Base-by-base conservation (phyloP, 139 green algal species). In the Astrephomene gubernaculifera region DNA sequence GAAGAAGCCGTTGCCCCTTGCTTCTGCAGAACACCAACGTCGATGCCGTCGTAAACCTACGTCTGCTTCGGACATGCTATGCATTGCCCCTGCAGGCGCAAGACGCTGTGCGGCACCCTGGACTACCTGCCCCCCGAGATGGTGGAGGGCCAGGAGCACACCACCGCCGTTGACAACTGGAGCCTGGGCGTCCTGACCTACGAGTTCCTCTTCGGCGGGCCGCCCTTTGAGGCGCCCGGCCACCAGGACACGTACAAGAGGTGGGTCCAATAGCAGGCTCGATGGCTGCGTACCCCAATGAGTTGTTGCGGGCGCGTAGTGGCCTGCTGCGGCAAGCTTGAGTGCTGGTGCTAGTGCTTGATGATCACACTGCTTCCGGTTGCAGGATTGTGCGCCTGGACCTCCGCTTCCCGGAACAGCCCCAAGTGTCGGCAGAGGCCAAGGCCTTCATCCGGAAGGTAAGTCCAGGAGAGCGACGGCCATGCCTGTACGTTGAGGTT, bases 81-180 rank as follows among this genome's bases (percentile, higher is more conserved):
- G 10, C 3, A 33, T 39, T 70, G 93, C 85, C n/a, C n/a, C n/a
- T n/a, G n/a, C 78, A 91, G 95, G 44, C 93, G 97, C 49, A 94
- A 95, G 71, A 99, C 97, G n/a, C 91, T 99, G 79, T 99, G 97
- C 86, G 97, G 97, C 53, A 99, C 97, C 6, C 93, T 99, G 65
- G 97, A 99, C 93, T 99, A 99, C 90, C 93, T 99, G 79, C 95
- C 97, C 0, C 97, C 97, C 0, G 97, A 99, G 90, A 99, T 99
- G 97, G 93, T 98, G 43, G 94, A 97, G 86, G 95, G 94, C 17
- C 79, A 80, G 25, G 86, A 92, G 54, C 94, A 96, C 89, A 94
- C 45, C 92, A 95, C 74, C 25, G 89, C 67, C n/a, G 65, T 99
- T 67, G 97, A 99, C 90, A 92, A 99, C 67, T 99, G 97, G 97